phyloP scores from a whole-genome alignment of 140 eudicot species.

The Flaveria floridana region DNA sequence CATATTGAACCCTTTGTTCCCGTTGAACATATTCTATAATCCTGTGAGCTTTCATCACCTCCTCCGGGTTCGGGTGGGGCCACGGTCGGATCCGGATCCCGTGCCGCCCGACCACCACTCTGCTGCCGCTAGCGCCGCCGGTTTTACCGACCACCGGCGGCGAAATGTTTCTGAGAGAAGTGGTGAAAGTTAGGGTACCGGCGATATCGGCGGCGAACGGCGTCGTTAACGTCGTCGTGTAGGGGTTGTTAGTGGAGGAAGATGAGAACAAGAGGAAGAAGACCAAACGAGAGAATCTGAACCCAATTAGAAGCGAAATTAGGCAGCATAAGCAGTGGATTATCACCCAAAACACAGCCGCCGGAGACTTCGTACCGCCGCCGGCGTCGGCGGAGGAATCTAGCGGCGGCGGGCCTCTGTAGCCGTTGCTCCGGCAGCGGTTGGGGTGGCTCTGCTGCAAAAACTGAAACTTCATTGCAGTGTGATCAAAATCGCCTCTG shows the following conservation, averaged over 20 bases:
- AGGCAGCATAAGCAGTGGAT: conserved; percentile 68
- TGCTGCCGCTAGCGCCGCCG: conserved; percentile 35
- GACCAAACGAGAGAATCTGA: conserved; percentile 62
- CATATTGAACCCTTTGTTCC: conserved; percentile 76
- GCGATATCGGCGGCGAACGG: conserved; percentile 35
- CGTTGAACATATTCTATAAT: conserved; percentile 77
- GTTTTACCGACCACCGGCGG: conserved; percentile 28
- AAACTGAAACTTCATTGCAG: conserved; percentile 49
- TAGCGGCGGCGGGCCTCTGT: conserved; percentile 38
- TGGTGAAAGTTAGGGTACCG: conserved; percentile 32
- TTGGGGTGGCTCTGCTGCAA: conserved; percentile 43
- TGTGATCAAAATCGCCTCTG: no score
- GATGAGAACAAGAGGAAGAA: conserved; percentile 61
- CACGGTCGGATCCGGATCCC: conserved; percentile 89
- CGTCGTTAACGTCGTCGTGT: conserved; percentile 44
- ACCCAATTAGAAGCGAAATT: conserved; percentile 63
- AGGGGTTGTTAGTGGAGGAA: conserved; percentile 39
- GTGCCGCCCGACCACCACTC: conserved; percentile 91
- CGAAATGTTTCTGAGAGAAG: conserved; percentile 31
- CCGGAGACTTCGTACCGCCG: conserved; percentile 43
- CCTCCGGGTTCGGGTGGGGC: conserved; percentile 91
- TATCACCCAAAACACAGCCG: conserved; percentile 48
- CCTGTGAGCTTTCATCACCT: conserved; percentile 86
- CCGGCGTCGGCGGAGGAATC: conserved; percentile 42
- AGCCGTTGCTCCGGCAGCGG: conserved; percentile 28